Conservation (phyloP, 768 basidiomycete species). For the Mycena pura region DNA sequence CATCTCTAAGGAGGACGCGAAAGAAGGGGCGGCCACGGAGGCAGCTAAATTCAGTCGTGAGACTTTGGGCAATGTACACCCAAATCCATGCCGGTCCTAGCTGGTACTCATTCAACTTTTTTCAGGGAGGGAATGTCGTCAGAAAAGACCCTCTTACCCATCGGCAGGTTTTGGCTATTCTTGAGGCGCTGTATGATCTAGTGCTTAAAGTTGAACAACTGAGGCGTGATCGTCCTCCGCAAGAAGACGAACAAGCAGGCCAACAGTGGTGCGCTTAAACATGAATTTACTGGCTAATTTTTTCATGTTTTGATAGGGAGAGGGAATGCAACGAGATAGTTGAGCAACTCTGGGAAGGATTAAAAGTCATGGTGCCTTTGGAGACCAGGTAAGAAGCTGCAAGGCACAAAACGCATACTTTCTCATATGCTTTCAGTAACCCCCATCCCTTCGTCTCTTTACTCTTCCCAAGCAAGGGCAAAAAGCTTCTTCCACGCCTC, state of each 20-base stretch:
- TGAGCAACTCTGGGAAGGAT: conserved; percentile 77
- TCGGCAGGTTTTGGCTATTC: conserved; percentile 75
- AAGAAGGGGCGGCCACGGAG: conserved; percentile 69
- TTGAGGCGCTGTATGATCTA: conserved; percentile 88
- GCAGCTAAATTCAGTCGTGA: conserved; percentile 79
- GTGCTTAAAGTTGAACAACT: conserved; percentile 87
- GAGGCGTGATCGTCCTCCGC: conserved; percentile 74
- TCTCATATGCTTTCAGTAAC: conserved; percentile 46
- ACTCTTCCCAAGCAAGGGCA: conserved; percentile 88
- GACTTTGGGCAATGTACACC: conserved; percentile 66
- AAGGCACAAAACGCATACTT: no score
- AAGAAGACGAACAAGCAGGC: conserved; percentile 59
- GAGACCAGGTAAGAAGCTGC: conserved; percentile 77
- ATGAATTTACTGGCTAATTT: conserved; percentile 24
- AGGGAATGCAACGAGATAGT: conserved; percentile 61
- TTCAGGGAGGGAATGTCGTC: conserved; percentile 67
- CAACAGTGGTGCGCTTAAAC: conserved; percentile 63
- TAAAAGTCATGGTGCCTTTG: conserved; percentile 89
- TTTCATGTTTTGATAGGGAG: conserved; percentile 50
- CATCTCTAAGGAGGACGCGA: conserved; percentile 62
- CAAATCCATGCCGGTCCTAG: background rate
- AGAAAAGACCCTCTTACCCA: conserved; percentile 77
- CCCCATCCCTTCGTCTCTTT: conserved; percentile 98
- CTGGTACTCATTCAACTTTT: background rate
- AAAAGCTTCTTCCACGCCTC: conserved; percentile 87